A percentile compares a stretch with the other conserved stretches of the same genome.
phyloP scores from a whole-genome alignment of 2,329 filamentous ascomycete species.

The Nigrospora osmanthi region DNA sequence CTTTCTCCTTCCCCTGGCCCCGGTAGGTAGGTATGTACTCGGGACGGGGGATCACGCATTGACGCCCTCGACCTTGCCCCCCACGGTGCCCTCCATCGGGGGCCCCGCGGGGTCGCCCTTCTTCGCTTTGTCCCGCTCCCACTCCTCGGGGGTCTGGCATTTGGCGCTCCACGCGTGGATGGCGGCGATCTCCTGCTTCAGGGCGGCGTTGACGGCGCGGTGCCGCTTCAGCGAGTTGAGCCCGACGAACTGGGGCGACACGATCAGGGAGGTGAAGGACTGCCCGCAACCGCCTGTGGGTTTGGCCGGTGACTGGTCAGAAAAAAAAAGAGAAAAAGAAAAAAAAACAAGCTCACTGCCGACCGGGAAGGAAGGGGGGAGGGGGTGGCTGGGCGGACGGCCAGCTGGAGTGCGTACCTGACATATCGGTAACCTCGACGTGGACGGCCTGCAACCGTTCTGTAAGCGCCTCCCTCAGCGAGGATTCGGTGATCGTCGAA shows the following conservation, averaged over 20 bases:
- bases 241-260: slow-evolving; percentile 60
- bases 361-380: no score
- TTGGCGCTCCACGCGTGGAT: slow-evolving; percentile 96
- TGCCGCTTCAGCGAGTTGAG: slow-evolving; percentile 77
- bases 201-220: slow-evolving; percentile 72
- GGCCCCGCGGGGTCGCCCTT: slow-evolving; percentile 17
- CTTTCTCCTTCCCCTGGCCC: no score
- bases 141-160: slow-evolving; percentile 87
- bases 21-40: no score
- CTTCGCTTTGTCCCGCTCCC: slow-evolving; percentile 54
- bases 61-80: slow-evolving; percentile 28
- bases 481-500: slow-evolving; percentile 63
- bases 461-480: slow-evolving; percentile 60
- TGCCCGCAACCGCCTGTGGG: slow-evolving; percentile 52
- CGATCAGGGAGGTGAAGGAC: slow-evolving; percentile 51
- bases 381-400: no score
- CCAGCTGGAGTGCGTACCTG: slow-evolving; percentile 48
- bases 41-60: neutral
- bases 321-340: neutral
- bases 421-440: slow-evolving; percentile 87
- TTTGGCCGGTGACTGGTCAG: neutral
- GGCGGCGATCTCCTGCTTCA: slow-evolving; percentile 80
- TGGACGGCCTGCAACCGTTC: slow-evolving; percentile 65
- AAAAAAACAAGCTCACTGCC: neutral
- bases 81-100: slow-evolving; percentile 34